Base-by-base conservation (phyloP, 495 filamentous ascomycete genomes). In the Terfezia boudieri region DNA sequence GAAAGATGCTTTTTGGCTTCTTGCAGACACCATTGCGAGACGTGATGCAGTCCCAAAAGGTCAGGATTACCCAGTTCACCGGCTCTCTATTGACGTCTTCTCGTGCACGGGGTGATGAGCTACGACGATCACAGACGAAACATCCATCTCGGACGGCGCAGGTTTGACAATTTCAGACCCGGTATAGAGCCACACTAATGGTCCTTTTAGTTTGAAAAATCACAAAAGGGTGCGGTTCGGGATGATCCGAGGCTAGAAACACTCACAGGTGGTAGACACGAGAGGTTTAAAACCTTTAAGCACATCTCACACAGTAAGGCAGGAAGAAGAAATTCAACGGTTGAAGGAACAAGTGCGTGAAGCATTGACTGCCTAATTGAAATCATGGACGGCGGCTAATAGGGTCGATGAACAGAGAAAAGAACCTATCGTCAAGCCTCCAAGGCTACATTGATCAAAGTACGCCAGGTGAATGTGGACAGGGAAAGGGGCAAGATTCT, bases 281-380 rank as follows among this genome's bases (percentile, higher is more conserved):
- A 9, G 52, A 59, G 11, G 61, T 61, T 52, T 46, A 59, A 41
- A 20, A 61, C 43, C 52, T 55, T 53, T 26, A 37, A 56, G 26
- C 52, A 61, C 10, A 59, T 61, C 14, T 37, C 52, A 22, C 51
- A 38, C 59, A 2, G 51, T 36, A 16, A 55, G 58, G 46, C 56
- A 55, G 11, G 52, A 53, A 14, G 9, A 55, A 9, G 60, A 62
- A 51, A 61, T 61, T 16, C 12, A 53, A 37, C 57, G 36, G 20
- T 46, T 61, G 56, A 54, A 43, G 43, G 50, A 58, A 22, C 51
- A 54, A 22, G 59, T 59, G 58, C 55, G 55, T 37, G 41, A 14
- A n/a, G 36, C 35, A 20, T 20, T 50, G 12, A 14, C 26, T 8
- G 11, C 36, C 48, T 26, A 17, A 41, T n/a, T 3, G 32, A 50